Conservation (phyloP, 2,329 filamentous ascomycete species). For the Lasiodiplodia theobromae region DNA sequence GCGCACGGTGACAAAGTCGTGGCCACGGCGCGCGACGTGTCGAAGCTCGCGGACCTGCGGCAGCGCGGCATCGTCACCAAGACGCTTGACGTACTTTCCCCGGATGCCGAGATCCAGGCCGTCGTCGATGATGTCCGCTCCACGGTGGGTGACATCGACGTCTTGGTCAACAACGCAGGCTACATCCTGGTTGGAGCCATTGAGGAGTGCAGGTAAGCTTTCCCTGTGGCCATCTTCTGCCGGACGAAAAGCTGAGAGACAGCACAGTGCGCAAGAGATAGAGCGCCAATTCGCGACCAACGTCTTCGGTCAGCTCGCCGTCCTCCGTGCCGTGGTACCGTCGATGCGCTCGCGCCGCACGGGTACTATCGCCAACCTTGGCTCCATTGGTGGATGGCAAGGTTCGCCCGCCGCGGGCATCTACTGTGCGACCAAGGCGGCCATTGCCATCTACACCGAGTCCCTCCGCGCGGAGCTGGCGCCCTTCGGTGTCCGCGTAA, state of each 20-base stretch:
- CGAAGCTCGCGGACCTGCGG: background rate
- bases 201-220: background rate
- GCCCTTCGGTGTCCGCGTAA: constrained; percentile 78
- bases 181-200: constrained; percentile 33
- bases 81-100: constrained; percentile 74
- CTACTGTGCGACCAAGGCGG: constrained; percentile 93
- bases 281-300: constrained; percentile 90
- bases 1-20: constrained; percentile 81
- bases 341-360: constrained; percentile 78
- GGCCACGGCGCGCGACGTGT: constrained; percentile 74
- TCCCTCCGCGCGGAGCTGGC: constrained; percentile 83
- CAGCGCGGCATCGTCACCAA: constrained; percentile 61
- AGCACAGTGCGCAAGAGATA: constrained; percentile 70
- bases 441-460: constrained; percentile 84
- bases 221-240: background rate
- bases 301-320: constrained; percentile 91
- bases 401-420: constrained; percentile 85
- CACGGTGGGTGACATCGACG: constrained; percentile 85
- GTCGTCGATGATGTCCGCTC: constrained; percentile 78
- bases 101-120: constrained; percentile 69
- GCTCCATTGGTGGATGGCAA: constrained; percentile 88
- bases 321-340: constrained; percentile 91
- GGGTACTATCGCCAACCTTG: constrained; percentile 95
- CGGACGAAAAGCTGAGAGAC: constrained; percentile 68
- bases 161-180: constrained; percentile 95